These are phyloP conservation scores for Cordyceps cicadae DNA, from an alignment of 2,329 filamentous ascomycete species.

Conservation along the genomic window DNA sequence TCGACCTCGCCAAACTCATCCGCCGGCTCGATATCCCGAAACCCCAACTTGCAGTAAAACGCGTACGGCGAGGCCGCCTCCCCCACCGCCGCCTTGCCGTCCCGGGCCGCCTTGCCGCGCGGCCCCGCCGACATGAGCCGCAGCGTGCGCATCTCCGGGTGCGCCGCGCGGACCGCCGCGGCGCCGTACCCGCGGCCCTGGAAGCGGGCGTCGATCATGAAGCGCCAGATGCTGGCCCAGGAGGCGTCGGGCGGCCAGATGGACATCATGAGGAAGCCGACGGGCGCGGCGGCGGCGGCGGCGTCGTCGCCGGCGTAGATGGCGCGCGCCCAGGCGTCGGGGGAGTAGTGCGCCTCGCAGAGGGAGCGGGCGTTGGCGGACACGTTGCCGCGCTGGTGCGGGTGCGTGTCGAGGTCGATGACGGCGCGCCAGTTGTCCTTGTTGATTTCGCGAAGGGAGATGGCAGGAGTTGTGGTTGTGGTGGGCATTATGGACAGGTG, in stretches of 20 bases:
- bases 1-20: conserved; percentile 10
- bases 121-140: conserved; percentile 6
- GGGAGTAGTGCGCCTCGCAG: conserved; percentile 10
- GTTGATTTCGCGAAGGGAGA: conserved; percentile 8
- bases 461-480: no score
- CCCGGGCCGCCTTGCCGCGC: background rate
- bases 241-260: conserved; percentile 6
- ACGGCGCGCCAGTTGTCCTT: conserved; percentile 12
- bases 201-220: background rate
- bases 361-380: conserved; percentile 10
- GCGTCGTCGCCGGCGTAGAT: conserved; percentile 12
- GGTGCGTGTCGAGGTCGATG: conserved; percentile 2
- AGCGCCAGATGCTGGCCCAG: conserved; percentile 10
- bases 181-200: conserved; percentile 6
- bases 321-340: conserved; percentile 12
- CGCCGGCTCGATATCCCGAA: background rate
- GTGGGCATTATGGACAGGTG: no score
- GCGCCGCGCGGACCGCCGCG: background rate
- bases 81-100: background rate
- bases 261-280: conserved; percentile 12
- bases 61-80: conserved; percentile 6
- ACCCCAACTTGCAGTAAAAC: conserved; percentile 10
- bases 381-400: conserved; percentile 10
- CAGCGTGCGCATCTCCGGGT: background rate
- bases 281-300: no score